A percentile compares a stretch with the other conserved stretches of the same genome.
Conservation (phyloP, 73 alveolate genomes). For the Symbiodinium natans region DNA sequence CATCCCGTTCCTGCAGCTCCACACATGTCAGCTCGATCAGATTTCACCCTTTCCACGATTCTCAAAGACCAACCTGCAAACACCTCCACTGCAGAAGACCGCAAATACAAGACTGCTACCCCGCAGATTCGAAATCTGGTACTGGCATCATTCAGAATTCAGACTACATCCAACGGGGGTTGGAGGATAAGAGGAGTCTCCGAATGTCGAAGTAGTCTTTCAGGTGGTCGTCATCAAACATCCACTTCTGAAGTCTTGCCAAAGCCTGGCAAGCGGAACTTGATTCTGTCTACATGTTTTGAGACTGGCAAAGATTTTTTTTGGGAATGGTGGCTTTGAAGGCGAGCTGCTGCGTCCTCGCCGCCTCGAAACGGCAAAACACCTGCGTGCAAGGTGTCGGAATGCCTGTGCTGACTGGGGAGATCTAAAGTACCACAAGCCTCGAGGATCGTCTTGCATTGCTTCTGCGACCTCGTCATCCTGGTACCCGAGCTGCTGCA, state of each 20-base stretch:
- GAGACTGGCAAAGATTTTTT: too few relatives aligned
- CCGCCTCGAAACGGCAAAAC: conserved; percentile 92
- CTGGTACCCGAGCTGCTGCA: conserved; percentile 60
- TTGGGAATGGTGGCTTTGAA: not conserved
- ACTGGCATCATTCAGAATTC: too few relatives aligned
- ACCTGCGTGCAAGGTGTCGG: not conserved
- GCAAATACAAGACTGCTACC: not conserved
- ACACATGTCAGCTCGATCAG: too few relatives aligned
- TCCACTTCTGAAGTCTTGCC: conserved; percentile 88
- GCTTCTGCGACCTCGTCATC: conserved; percentile 70
- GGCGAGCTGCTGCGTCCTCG: conserved; percentile 44
- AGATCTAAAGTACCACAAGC: not conserved
- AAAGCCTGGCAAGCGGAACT: conserved; percentile 4
- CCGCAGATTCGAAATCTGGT: not conserved
- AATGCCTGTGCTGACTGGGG: not conserved
- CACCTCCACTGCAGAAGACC: too few relatives aligned
- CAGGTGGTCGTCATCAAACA: conserved; percentile 83
- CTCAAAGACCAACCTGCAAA: too few relatives aligned
- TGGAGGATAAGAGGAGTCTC: too few relatives aligned
- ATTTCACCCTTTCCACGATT: too few relatives aligned
- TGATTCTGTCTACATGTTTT: not conserved
- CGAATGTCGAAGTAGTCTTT: conserved; percentile 77
- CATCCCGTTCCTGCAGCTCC: conserved; percentile 78
- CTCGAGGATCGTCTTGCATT: conserved; percentile 65
- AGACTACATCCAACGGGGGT: too few relatives aligned